Base-by-base conservation (phyloP, 2,329 filamentous ascomycete species). In the Arthrobotrys sphaeroides region DNA sequence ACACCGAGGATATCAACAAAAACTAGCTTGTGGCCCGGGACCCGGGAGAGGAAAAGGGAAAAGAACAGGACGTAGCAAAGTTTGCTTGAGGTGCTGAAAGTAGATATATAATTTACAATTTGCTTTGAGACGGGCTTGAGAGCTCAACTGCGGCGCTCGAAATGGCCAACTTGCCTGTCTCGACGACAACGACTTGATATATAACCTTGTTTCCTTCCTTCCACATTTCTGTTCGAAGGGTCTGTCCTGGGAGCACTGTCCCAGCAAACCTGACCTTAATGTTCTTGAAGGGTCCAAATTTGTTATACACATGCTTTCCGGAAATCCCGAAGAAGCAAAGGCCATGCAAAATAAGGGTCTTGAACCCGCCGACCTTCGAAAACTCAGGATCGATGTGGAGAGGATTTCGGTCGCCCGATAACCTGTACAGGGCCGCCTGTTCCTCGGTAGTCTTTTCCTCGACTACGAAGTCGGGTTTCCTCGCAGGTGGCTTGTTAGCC, bases 331-430 rank as follows among this genome's bases (percentile, higher is more conserved):
- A 94, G 82, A 90, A 95, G 87, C 93, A 97, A 38, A 99, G 88
- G n/a, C 95, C 95, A 85, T 99, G 95, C 64, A 99, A 86, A 82
- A 99, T 99, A 10, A 95, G 95, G 26, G 86, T 88, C 84, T 95
- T 91, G 89, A 99, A 99, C 73, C 95, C 95, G 73, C 94, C 95
- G 80, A 96, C 90, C 85, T 95, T 95, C 84, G 92, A 92, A 84
- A 99, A 98, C 57, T 89, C 88, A 0, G 95, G 95, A 83, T 99
- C 95, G 77, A 99, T 91, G 85, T 99, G 95, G 1, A 99, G 89
- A 12, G 95, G 95, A 86, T 99, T 98, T 82, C 94, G 90, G 84
- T 99, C 95, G 57, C 95, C 95, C 80, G 91, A 95, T 64, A 99
- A 86, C 40, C 95, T 90, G 87, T 99, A 99, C 67, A 99, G 84